Conservation (phyloP, 805 yeast species). For the Debaryomyces castellii region DNA sequence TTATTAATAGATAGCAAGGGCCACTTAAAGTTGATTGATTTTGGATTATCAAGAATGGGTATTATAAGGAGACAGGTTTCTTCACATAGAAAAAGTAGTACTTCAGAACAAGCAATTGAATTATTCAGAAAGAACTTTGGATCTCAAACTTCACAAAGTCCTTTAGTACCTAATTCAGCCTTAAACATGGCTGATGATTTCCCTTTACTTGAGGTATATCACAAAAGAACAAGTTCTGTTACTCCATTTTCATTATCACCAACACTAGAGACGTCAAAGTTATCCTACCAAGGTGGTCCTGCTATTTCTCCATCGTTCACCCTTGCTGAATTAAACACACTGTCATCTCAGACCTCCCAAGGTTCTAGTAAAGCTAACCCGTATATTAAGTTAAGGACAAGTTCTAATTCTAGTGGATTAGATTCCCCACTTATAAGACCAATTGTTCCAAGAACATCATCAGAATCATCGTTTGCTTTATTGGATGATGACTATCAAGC, state of each 20-base stretch:
- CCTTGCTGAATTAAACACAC: slow-evolving; percentile 9
- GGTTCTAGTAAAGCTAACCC: slow-evolving; percentile 5
- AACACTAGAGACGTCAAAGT: slow-evolving; percentile 26
- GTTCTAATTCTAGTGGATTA: slow-evolving; percentile 40
- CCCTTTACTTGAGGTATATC: slow-evolving; percentile 23
- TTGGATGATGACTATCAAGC: slow-evolving; percentile 49
- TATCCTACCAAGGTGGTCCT: slow-evolving; percentile 7
- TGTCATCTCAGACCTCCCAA: background rate
- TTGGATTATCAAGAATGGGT: slow-evolving; percentile 90
- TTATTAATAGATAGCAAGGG: slow-evolving; percentile 82
- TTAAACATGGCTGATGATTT: slow-evolving; percentile 17
- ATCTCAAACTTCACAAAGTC: slow-evolving; percentile 20
- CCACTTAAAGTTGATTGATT: slow-evolving; percentile 90
- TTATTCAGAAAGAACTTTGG: slow-evolving; percentile 30
- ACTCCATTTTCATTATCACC: slow-evolving; percentile 48
- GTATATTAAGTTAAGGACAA: slow-evolving; percentile 8
- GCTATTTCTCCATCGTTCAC: slow-evolving; percentile 13
- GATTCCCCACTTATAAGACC: slow-evolving; percentile 54
- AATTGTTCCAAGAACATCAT: slow-evolving; percentile 45
- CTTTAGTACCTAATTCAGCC: slow-evolving; percentile 19
- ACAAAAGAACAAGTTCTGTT: slow-evolving; percentile 39
- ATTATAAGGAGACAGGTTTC: slow-evolving; percentile 74
- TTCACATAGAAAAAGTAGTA: slow-evolving; percentile 40
- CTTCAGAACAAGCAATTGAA: slow-evolving; percentile 43
- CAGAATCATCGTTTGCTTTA: slow-evolving; percentile 58